phyloP scores from a whole-genome alignment of 768 basidiomycete genomes.

The Porphyrellus cyaneotinctus region DNA sequence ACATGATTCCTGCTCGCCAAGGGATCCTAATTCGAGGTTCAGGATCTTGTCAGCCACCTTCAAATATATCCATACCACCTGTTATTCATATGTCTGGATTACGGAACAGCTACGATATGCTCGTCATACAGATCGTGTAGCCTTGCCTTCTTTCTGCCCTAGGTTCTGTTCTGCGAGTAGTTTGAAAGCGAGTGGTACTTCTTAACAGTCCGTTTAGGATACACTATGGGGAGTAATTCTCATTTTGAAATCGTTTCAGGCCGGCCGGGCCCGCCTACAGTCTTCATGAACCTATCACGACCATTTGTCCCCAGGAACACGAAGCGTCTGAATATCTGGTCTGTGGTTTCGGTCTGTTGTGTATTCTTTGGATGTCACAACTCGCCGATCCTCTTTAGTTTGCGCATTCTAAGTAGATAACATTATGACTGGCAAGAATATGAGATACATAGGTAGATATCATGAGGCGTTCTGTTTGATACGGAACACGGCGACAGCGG shows the following conservation, averaged over 20 bases:
- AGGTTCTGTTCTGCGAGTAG: no score
- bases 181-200: slow-evolving; percentile 65
- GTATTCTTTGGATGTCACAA: background rate
- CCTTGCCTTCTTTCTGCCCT: no score
- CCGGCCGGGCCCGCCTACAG: slow-evolving; percentile 54
- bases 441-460: no score
- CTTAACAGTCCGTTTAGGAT: background rate
- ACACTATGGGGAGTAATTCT: background rate
- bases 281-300: slow-evolving; percentile 72
- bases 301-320: slow-evolving; percentile 52
- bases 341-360: slow-evolving; percentile 6
- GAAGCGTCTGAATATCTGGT: slow-evolving; percentile 45
- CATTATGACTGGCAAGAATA: no score
- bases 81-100: slow-evolving; percentile 52
- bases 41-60: slow-evolving; percentile 45
- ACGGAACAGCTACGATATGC: slow-evolving; percentile 46
- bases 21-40: slow-evolving; percentile 21
- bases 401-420: no score
- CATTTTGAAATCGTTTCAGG: slow-evolving; percentile 32
- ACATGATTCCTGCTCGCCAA: slow-evolving; percentile 42
- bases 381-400: no score
- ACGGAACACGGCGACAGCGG: no score
- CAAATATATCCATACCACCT: slow-evolving; percentile 54
- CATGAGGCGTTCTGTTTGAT: no score
- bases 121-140: slow-evolving; percentile 60